Percentiles rank a stretch among this genome's conserved stretches.
Conservation (phyloP, 2,329 filamentous ascomycete genomes). For the Basipetospora chlamydospora region DNA sequence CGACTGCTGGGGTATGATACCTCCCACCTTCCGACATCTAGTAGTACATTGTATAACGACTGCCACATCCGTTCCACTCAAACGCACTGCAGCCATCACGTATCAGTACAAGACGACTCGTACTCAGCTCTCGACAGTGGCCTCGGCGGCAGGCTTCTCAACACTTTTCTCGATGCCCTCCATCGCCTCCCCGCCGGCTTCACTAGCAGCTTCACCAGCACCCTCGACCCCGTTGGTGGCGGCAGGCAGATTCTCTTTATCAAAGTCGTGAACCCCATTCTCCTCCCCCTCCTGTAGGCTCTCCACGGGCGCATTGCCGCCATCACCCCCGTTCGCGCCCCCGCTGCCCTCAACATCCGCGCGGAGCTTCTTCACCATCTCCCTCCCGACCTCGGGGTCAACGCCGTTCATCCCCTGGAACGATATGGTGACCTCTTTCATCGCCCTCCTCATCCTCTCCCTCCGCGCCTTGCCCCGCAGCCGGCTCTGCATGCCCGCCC, state of each 20-base stretch:
- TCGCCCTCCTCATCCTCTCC: conserved; percentile 41
- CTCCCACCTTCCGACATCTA: no score
- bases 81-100: no score
- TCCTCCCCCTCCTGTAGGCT: neutral
- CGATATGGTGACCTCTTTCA: conserved; percentile 32
- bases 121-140: no score
- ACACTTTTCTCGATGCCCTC: conserved; percentile 2
- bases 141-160: conserved; percentile 1
- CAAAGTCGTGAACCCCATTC: conserved; percentile 17
- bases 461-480: conserved; percentile 40
- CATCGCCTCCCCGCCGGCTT: conserved; percentile 4
- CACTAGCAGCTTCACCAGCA: conserved; percentile 6
- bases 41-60: no score
- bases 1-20: no score
- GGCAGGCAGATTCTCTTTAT: conserved; percentile 31
- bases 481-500: conserved; percentile 44
- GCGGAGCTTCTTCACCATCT: conserved; percentile 13
- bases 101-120: no score
- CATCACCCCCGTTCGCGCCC: no score
- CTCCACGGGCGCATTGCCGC: no score
- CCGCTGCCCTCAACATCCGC: no score
- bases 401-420: conserved; percentile 17
- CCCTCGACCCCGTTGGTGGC: conserved; percentile 8
- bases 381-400: conserved; percentile 5
- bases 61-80: no score